Evolutionary conservation across 108 stramenopile species (phyloP).

Genomic region (Mediolabrus comicus): DNA sequence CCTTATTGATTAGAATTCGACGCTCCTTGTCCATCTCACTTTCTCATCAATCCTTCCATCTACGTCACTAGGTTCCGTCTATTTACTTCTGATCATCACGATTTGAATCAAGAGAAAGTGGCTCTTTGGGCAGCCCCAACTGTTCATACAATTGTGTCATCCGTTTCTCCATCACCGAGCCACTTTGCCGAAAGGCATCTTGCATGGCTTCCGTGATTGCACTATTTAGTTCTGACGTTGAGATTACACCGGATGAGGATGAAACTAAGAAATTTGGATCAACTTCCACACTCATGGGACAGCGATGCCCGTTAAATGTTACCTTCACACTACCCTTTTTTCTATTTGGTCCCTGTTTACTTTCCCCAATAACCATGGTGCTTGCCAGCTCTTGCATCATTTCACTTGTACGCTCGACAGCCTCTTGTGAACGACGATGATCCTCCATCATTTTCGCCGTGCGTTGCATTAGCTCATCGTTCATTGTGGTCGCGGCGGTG

Average conservation of each 20-base stretch:
- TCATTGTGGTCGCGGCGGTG: slow-evolving; percentile 1
- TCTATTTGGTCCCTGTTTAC: slow-evolving; percentile 15
- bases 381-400: slow-evolving; percentile 41
- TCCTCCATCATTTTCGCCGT: slow-evolving; percentile 49
- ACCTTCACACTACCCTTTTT: slow-evolving; percentile 37
- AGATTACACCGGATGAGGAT: slow-evolving; percentile 18
- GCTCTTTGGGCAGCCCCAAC: slow-evolving; percentile 39
- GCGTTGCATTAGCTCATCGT: slow-evolving; percentile 25
- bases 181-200: slow-evolving; percentile 32
- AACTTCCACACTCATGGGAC: slow-evolving; percentile 32
- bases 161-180: slow-evolving; percentile 37
- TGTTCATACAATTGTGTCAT: slow-evolving; percentile 42
- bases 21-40: too few species aligned
- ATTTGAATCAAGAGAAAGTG: slow-evolving; percentile 6
- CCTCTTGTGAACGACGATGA: slow-evolving; percentile 41
- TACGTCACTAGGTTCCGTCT: not conserved
- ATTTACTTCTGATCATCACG: slow-evolving; percentile 1
- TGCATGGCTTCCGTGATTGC: slow-evolving; percentile 42
- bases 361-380: slow-evolving; percentile 28
- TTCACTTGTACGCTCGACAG: slow-evolving; percentile 23
- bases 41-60: too few species aligned
- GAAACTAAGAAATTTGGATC: slow-evolving; percentile 41
- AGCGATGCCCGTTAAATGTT: slow-evolving; percentile 36
- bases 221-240: slow-evolving; percentile 26
- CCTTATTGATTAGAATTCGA: too few species aligned